phyloP scores from a whole-genome alignment of 1,284 basidiomycete species.

The Bondarzewia mesenterica region DNA sequence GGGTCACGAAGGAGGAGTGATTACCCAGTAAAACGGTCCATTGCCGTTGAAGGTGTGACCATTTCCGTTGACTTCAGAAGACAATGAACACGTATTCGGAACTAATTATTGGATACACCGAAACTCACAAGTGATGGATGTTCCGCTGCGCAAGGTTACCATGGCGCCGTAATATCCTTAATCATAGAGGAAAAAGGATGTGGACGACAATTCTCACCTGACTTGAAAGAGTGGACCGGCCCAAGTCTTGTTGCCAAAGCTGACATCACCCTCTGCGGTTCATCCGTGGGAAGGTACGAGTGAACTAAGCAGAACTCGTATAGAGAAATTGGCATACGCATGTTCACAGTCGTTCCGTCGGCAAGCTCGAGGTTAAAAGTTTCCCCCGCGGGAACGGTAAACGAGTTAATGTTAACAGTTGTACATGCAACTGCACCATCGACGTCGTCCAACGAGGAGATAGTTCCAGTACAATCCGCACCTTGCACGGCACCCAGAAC shows the following conservation, averaged over 20 bases:
- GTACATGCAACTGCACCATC: constrained; percentile 35
- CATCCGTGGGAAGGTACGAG: background rate
- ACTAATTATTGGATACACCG: background rate
- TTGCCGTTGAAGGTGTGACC: constrained; percentile 33
- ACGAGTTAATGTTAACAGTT: constrained; percentile 38
- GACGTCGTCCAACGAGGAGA: constrained; percentile 35
- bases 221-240: constrained; percentile 25
- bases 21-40: constrained; percentile 30
- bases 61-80: constrained; percentile 22
- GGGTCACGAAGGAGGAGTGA: background rate
- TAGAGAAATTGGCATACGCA: constrained; percentile 27
- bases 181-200: constrained; percentile 11
- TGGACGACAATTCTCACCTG: constrained; percentile 4
- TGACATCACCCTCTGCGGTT: constrained; percentile 25
- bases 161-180: constrained; percentile 5
- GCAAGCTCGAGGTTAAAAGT: constrained; percentile 21
- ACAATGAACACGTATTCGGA: background rate
- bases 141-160: constrained; percentile 7
- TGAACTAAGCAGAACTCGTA: background rate
- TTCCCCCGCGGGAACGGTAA: constrained; percentile 29
- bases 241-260: constrained; percentile 25
- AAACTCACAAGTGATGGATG: constrained; percentile 13
- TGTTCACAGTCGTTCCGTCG: constrained; percentile 23
- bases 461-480: constrained; percentile 30
- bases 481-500: background rate